phyloP scores from a whole-genome alignment of 169 alveolate species.

The Plasmodium blacklocki region DNA sequence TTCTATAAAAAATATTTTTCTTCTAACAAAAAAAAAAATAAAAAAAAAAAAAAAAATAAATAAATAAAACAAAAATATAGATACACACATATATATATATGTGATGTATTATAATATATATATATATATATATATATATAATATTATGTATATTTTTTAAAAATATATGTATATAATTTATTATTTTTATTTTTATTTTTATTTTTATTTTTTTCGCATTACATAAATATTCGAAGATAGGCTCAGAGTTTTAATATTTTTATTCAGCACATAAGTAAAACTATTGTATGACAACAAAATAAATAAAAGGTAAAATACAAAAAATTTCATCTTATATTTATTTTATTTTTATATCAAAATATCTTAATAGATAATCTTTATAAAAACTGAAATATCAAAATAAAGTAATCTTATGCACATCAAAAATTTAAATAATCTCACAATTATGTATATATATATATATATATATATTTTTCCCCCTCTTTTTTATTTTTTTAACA shows the following conservation, averaged over 20 bases:
- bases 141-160: neutral
- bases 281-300: neutral
- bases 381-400: too few relatives aligned
- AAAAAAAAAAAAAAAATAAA: neutral
- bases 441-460: too few relatives aligned
- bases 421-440: too few relatives aligned
- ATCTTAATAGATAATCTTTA: too few relatives aligned
- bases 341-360: neutral
- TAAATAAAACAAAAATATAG: neutral
- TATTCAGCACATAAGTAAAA: neutral
- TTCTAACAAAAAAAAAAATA: conserved; percentile 1
- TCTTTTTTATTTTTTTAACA: too few relatives aligned
- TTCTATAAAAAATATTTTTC: neutral
- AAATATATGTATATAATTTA: too few relatives aligned
- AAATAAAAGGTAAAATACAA: neutral
- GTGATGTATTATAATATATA: too few relatives aligned
- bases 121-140: neutral
- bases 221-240: conserved; percentile 1
- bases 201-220: neutral
- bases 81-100: neutral
- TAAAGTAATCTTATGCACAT: too few relatives aligned
- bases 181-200: too few relatives aligned
- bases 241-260: neutral
- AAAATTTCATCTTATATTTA: conserved; percentile 6
- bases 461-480: too few relatives aligned